Base-by-base conservation (phyloP, 2,329 filamentous ascomycete species). In the Thelonectria olida region DNA sequence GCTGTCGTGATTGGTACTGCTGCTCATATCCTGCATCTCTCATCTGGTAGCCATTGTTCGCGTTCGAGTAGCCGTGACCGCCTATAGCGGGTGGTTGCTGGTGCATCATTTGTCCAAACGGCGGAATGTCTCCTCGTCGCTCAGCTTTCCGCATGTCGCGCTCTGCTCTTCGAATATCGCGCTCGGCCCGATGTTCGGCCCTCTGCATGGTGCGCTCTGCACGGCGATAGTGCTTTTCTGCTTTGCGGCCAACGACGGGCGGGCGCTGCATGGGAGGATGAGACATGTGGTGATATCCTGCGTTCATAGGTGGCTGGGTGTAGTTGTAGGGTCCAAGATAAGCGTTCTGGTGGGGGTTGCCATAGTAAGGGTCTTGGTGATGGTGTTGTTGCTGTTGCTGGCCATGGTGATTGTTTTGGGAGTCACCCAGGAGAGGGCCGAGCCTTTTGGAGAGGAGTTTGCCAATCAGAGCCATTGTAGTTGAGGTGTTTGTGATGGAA, bases 171-270 rank as follows among this genome's bases (percentile, higher is more conserved):
- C 51, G 63, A 7, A 61, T 38, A 7, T 66, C 55, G 2, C 58
- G 66, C 19, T 70, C 62, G 3, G 58, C 58, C 23, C 59, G 54
- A 10, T 68, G 65, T 25, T 71, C 67, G 1, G 54, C 65, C 15
- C 68, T 63, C 17, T 68, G 58, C 58, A 69, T 67, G 15, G 36
- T 56, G 20, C 68, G 61, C 19, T 71, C 68, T 17, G 56, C 68
- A 9, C 63, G 61, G 9, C 67, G 68, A 4, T 67, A 54, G 19
- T 70, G 55, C 38, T 54, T 61, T 8, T 68, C 61, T 10, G 41
- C 60, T 8, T 67, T 67, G 17, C 63, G 68, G n/a, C 68, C 68
- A 6, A 60, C 57, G 55, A 61, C 25, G 65, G 20, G 60, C 60
- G 19, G 58, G 58, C 19, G 62, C 48, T 2, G 52, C 58, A 31